Conservation (phyloP, 176 grass and related monocot genomes). For the Cymbopogon citratus region DNA sequence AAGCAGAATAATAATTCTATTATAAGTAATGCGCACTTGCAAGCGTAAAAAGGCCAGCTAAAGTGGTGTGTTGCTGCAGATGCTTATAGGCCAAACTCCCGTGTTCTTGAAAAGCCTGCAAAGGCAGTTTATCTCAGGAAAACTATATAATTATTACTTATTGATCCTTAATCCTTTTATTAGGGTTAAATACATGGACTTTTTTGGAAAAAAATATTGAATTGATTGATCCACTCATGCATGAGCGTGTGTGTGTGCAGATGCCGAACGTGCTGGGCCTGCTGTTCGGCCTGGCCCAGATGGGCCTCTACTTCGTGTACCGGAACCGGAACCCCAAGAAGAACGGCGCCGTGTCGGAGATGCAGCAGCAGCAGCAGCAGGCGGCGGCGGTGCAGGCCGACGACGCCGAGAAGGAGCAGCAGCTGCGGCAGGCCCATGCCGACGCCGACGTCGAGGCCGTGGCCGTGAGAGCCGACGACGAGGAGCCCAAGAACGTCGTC, state of each 20-base stretch:
- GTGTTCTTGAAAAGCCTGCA: background rate
- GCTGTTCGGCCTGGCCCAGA: slow-evolving; percentile 68
- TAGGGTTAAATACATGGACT: background rate
- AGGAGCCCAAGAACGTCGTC: background rate
- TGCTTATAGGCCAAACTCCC: background rate
- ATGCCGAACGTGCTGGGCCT: slow-evolving; percentile 75
- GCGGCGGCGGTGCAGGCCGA: background rate
- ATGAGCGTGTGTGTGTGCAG: slow-evolving; percentile 26
- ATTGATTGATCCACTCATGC: background rate
- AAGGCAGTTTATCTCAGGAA: background rate
- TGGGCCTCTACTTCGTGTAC: slow-evolving; percentile 70
- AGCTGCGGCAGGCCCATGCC: background rate
- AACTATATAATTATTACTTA: background rate
- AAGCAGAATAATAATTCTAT: background rate
- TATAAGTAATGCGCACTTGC: background rate
- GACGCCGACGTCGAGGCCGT: background rate
- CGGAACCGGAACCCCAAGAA: slow-evolving; percentile 43
- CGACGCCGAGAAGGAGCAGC: slow-evolving; percentile 4
- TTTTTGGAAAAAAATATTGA: no score
- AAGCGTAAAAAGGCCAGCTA: background rate
- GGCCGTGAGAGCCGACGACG: background rate
- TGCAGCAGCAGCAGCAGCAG: background rate
- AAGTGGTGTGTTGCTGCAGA: background rate
- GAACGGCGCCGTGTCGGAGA: slow-evolving; percentile 46
- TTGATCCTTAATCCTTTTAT: background rate